phyloP scores from a whole-genome alignment of 805 yeast species.

The Priceomyces castillae region DNA sequence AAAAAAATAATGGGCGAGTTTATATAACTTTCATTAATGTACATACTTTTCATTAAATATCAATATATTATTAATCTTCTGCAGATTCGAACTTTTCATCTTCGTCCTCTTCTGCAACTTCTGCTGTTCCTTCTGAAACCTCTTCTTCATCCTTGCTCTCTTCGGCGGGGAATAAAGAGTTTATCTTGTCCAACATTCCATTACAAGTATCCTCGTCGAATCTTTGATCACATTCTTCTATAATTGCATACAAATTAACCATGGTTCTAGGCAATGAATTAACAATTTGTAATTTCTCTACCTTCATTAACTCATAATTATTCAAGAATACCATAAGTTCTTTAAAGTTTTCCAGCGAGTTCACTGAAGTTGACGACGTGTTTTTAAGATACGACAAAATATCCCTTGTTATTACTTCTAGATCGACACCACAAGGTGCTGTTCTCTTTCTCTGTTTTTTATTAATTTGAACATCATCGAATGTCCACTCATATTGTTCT shows the following conservation, averaged over 20 bases:
- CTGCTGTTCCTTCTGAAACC: conserved; percentile 18
- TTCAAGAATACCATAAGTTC: conserved; percentile 46
- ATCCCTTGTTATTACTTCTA: conserved; percentile 52
- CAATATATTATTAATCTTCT: conserved; percentile 4
- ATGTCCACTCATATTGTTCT: conserved; percentile 46
- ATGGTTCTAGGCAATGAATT: conserved; percentile 76
- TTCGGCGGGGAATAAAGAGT: conserved; percentile 49
- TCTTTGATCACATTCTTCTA: conserved; percentile 91
- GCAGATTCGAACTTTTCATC: conserved; percentile 11
- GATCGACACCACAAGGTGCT: conserved; percentile 42
- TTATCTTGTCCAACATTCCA: conserved; percentile 53
- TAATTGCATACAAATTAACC: conserved; percentile 73
- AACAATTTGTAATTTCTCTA: conserved; percentile 80
- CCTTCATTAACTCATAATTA: conserved; percentile 62
- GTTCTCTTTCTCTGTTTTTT: conserved; percentile 23
- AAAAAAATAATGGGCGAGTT: conserved; percentile 21
- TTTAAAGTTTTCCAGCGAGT: conserved; percentile 20
- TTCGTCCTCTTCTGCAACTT: conserved; percentile 21
- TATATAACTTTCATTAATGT: conserved; percentile 11
- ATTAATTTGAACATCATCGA: conserved; percentile 28
- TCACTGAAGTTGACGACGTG: conserved; percentile 23
- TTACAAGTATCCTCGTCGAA: conserved; percentile 67
- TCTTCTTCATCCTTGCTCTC: conserved; percentile 21
- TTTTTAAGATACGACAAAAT: conserved; percentile 38
- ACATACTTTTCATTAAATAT: conserved; percentile 3